Evolutionary conservation across 2,329 filamentous ascomycete genomes (phyloP).

Genomic region (Aspergillus terreus): DNA sequence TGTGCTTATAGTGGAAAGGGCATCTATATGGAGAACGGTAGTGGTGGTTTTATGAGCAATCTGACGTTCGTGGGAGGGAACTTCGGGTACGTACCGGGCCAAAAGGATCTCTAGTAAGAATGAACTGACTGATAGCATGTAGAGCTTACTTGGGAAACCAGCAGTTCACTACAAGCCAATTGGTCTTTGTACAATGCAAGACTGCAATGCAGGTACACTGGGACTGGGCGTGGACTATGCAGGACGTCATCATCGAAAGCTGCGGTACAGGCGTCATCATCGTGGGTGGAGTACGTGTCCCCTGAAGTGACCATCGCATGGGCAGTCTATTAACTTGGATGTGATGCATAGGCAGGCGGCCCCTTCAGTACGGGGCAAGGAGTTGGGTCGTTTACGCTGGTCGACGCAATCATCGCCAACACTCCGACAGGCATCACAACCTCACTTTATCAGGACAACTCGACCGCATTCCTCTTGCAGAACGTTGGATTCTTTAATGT

Average conservation of each 20-base stretch:
- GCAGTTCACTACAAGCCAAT: too few relatives aligned
- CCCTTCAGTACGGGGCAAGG: neutral
- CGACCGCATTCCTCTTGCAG: neutral
- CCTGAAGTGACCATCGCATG: too few relatives aligned
- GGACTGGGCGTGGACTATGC: slow-evolving; percentile 2
- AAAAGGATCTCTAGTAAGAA: too few relatives aligned
- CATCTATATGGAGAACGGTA: too few relatives aligned
- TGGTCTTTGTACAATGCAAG: neutral
- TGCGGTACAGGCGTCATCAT: neutral
- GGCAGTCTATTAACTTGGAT: too few relatives aligned
- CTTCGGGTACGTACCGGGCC: too few relatives aligned
- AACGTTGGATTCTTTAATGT: neutral
- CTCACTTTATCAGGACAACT: neutral
- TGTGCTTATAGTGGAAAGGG: too few relatives aligned
- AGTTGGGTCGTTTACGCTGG: neutral
- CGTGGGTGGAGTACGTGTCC: neutral
- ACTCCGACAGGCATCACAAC: neutral
- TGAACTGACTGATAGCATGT: too few relatives aligned
- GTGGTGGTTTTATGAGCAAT: too few relatives aligned
- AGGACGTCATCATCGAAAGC: neutral
- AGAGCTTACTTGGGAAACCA: too few relatives aligned
- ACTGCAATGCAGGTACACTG: neutral
- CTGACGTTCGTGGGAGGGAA: too few relatives aligned
- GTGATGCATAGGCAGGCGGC: neutral
- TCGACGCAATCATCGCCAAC: neutral